Evolutionary conservation across 129 eudicot genomes (phyloP), one percentile per base, ranked within the genome.

Genomic region (Kitagawia praeruptora): DNA sequence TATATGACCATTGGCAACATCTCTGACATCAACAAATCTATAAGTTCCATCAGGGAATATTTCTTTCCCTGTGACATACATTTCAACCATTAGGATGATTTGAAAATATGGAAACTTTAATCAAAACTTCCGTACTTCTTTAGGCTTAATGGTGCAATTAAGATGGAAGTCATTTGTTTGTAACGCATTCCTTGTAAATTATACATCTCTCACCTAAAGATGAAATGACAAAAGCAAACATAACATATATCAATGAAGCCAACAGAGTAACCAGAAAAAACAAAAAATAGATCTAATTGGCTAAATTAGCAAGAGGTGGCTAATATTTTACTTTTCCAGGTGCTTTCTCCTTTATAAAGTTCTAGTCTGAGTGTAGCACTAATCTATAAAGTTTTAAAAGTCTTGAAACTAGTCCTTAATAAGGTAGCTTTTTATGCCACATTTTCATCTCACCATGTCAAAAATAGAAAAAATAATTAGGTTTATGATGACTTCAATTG

Each of bases 11-110:
- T 8, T 48, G 4, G 83, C 90, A 53, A 89, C 88, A 81, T 89
- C 93, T 75, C 87, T 89, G 19, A 89, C 87, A 84, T 89, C 88
- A 70, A 89, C 90, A 81, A 79, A 79, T 31, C 82, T 81, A 18
- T 77, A 70, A 37, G 74, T 74, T 74, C 75, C 84, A 19, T 64
- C 81, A 0, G 76, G 18, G 61, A 10, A 70, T 47, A 76, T 14
- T 6, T 79, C 89, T 54, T 66, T 42, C 74, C 92, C 92, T 84
- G 82, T 79, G 69, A 77, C 82, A 70, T 51, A 54, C 12, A 42
- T 54, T 64, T 41, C 42, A 44, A n/a, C 16, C 1, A 64, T 66
- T 21, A 44, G 56, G 47, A 56, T 14, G 47, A 25, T 23, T 41
- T 44, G 5, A 19, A 49, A 8, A 14, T 9, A 28, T 16, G 4